phyloP scores from a whole-genome alignment of 2,329 filamentous ascomycete genomes.

The Raffaelea ambrosiae region DNA sequence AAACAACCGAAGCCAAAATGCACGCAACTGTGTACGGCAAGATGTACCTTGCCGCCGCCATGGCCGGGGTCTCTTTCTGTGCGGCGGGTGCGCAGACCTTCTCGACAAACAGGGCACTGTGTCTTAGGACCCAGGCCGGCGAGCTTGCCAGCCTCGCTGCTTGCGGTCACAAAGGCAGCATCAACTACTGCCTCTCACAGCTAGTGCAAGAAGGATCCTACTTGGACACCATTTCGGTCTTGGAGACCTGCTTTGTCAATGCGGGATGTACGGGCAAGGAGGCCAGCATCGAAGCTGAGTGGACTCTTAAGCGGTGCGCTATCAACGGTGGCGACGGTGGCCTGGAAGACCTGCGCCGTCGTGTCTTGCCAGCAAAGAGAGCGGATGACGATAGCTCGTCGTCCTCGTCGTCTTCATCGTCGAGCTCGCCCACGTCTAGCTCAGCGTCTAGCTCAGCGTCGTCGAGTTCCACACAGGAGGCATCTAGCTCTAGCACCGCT shows the following conservation, averaged over 20 bases:
- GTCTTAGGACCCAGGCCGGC: conserved; percentile 28
- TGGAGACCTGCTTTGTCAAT: conserved; percentile 28
- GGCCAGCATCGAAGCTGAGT: conserved; percentile 23
- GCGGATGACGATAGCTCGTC: conserved; percentile 3
- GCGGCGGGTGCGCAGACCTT: no score
- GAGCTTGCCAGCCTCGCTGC: conserved; percentile 30
- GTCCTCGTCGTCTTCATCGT: conserved; percentile 3
- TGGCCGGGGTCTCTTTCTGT: no score
- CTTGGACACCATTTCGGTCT: conserved; percentile 12
- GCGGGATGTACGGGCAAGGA: conserved; percentile 28
- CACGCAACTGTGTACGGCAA: no score
- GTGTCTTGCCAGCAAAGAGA: conserved; percentile 5
- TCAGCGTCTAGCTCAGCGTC: neutral
- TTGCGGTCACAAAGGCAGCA: conserved; percentile 33
- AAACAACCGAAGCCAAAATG: no score
- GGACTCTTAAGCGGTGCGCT: conserved; percentile 24
- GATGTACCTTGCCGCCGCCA: no score
- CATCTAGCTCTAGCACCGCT: no score
- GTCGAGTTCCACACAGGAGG: no score
- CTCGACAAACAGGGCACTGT: conserved; percentile 19
- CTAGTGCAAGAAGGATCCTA: conserved; percentile 13
- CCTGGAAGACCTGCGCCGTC: conserved; percentile 12
- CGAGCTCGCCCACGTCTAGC: conserved; percentile 1
- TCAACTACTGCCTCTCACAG: conserved; percentile 33
- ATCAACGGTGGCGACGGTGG: neutral